Evolutionary conservation across 306 rosid genomes (phyloP), one percentile per base, ranked within the genome.

Genomic region (Bauhinia variegata): DNA sequence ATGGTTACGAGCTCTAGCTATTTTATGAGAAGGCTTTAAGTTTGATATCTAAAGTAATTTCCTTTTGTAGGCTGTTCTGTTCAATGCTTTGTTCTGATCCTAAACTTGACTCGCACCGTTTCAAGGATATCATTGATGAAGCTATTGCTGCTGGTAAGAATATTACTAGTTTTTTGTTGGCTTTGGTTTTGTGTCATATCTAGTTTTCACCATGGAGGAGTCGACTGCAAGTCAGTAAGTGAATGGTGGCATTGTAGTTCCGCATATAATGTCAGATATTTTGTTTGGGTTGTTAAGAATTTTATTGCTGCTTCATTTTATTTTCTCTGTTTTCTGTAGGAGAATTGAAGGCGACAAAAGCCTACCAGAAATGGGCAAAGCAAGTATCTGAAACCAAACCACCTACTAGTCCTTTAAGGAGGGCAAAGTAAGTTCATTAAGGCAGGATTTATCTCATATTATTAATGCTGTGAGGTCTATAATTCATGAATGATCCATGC

Each of bases 11-110:
- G 60, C 42, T 18, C 10, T 23, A 62, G 51, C 59, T 50, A 2
- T 42, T 16, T 65, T 16, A 51, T 41, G 11, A 19, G 49, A 65
- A 73, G 73, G 48, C 17, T 71, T 65, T 50, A 30, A 52, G 31
- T 80, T 63, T 73, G 55, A 46, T 56, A 61, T 62, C 43, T 65
- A 0, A 53, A 54, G 1, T 59, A 63, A 64, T 19, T 48, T 75
- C 51, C 52, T 53, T 39, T 42, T 79, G 67, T 81, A 93, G 99
- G 78, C 85, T 93, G 31, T 90, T 90, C 73, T 90, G 96, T 75
- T 93, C 97, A 56, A 93, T 93, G 99, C 86, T 93, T 58, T 93
- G 99, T 86, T 93, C 99, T 4, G 96, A 90, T 78, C 77, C 86
- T 63, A 83, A 85, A 79, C 88, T 88, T 8, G 99, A 93, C 75